Conservation (phyloP, 345 rosid genomes). For the Eucalyptus cloeziana region DNA sequence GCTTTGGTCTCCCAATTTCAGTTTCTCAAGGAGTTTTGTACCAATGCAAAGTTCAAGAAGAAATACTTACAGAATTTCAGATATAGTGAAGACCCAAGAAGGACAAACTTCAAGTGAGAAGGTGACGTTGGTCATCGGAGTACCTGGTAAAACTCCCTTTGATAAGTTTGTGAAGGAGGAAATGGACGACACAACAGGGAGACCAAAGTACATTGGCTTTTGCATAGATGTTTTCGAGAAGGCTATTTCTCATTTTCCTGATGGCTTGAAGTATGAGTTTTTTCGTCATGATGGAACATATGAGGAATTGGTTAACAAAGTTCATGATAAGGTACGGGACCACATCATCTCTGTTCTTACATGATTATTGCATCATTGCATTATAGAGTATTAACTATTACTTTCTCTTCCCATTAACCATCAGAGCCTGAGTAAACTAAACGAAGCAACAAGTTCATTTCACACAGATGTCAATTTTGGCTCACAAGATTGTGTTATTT, state of each 20-base stretch:
- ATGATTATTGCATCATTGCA: background rate
- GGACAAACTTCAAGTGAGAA: background rate
- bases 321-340: slow-evolving; percentile 29
- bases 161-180: slow-evolving; percentile 28
- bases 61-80: background rate
- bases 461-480: background rate
- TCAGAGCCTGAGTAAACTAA: background rate
- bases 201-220: slow-evolving; percentile 14
- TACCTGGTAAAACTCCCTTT: slow-evolving; percentile 26
- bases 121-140: slow-evolving; percentile 20
- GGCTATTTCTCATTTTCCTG: slow-evolving; percentile 1
- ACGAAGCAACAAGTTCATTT: background rate
- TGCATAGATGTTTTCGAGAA: slow-evolving; percentile 33
- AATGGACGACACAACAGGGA: background rate
- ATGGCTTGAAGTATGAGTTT: slow-evolving; percentile 8
- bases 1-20: slow-evolving; percentile 20
- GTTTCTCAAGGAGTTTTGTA: slow-evolving; percentile 3
- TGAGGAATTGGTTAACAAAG: slow-evolving; percentile 15
- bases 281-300: slow-evolving; percentile 15
- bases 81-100: slow-evolving; percentile 22
- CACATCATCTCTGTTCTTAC: background rate
- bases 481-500: background rate
- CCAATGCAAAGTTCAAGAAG: background rate
- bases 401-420: background rate
- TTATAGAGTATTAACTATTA: background rate